Percentiles rank a stretch among this genome's conserved stretches.
Conservation (phyloP, 2,329 filamentous ascomycete genomes). For the Claviceps sorghi region DNA sequence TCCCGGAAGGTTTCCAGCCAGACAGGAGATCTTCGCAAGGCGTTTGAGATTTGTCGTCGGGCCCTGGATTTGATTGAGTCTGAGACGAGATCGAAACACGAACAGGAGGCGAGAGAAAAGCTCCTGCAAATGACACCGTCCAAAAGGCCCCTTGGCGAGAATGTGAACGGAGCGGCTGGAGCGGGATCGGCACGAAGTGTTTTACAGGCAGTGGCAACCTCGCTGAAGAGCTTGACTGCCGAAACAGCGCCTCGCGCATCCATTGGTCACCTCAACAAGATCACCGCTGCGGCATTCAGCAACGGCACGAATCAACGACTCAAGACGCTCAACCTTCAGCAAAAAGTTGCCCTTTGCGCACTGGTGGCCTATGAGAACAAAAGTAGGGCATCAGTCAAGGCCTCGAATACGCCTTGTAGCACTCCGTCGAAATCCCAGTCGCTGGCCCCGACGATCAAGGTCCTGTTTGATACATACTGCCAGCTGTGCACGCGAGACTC, state of each 20-base stretch:
- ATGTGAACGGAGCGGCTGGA: conserved; percentile 49
- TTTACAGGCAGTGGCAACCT: conserved; percentile 33
- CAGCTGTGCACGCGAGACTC: conserved; percentile 73
- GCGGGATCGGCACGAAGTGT: conserved; percentile 26
- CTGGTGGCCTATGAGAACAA: conserved; percentile 75
- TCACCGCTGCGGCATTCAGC: conserved; percentile 79
- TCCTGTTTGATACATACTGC: conserved; percentile 71
- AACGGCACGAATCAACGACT: conserved; percentile 78
- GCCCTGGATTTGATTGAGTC: conserved; percentile 80
- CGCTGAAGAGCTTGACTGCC: conserved; percentile 49
- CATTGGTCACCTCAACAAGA: conserved; percentile 80
- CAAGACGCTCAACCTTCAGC: conserved; percentile 80
- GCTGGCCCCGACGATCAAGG: conserved; percentile 65
- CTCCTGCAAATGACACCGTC: conserved; percentile 50
- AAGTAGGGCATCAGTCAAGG: conserved; percentile 37
- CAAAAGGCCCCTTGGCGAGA: conserved; percentile 67
- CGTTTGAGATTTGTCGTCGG: conserved; percentile 83
- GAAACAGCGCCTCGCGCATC: conserved; percentile 77
- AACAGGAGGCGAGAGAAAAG: conserved; percentile 43
- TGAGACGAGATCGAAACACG: conserved; percentile 63
- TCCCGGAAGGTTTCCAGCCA: conserved; percentile 90
- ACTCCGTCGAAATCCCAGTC: conserved; percentile 49
- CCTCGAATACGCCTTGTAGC: conserved; percentile 23
- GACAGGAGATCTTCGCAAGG: conserved; percentile 85
- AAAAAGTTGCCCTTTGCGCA: conserved; percentile 87